Evolutionary conservation across 2,329 filamentous ascomycete species (phyloP), one percentile per base, ranked within the genome.

Genomic region (Claviceps fusiformis): DNA sequence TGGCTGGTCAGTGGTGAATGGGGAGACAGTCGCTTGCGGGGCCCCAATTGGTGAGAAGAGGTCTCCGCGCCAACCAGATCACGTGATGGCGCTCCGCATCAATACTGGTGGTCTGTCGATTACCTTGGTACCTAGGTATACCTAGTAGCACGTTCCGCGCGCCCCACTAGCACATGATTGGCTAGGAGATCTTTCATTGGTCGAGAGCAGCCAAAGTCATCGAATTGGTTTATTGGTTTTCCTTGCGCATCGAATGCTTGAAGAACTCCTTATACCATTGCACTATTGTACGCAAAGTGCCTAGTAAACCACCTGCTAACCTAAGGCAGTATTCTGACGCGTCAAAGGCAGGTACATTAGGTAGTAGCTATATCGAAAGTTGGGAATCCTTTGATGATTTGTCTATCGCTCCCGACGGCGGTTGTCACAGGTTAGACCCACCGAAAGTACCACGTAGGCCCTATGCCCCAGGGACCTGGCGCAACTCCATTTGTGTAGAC

Each of bases 1-100:
- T 71, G 69, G 69, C 69, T 71, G 69, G 69, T 68, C 11, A 15
- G 31, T 46, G 46, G 44, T 39, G 33, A 27, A 35, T 35, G 47
- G 47, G 31, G 63, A 55, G 41, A 44, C 52, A 39, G 55, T 50
- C 55, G 51, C 53, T 50, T 58, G 55, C 55, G 47, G 47, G 45
- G 41, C 33, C 33, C 27, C 13, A n/a, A 39, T 39, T 19, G 49
- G 49, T 33, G 44, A 33, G 29, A 33, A 24, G 13, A 27, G 50
- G 55, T 56, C 47, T 54, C 55, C 55, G 41, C 47, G 55, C 48
- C 52, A 56, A 56, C 55, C 17, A 15, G 24, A 33, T 49, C 54
- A 52, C 49, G 49, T 44, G 51, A 54, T 19, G 17, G 7, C 7
- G 15, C 3, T 19, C 46, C 29, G 46, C 27, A 33, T 48, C 24